Evolutionary conservation across 192 early-diverging fungal genomes (phyloP).

Genomic region (Entomortierella chlamydospora): DNA sequence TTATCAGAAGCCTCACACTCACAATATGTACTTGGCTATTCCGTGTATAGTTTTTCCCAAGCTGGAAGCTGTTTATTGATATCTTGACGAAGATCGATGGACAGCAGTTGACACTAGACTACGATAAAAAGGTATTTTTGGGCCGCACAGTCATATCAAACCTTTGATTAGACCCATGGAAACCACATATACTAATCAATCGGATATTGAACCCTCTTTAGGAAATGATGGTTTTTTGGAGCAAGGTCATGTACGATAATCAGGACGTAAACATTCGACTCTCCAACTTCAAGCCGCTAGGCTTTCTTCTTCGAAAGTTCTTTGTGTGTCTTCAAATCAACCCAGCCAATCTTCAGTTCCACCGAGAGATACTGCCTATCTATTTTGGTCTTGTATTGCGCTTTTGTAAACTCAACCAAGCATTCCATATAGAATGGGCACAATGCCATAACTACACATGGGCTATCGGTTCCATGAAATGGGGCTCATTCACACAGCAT

Average conservation of each 20-base stretch:
- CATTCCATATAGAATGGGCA: conserved; percentile 37
- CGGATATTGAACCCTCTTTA: neutral
- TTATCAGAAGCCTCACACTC: neutral
- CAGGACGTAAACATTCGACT: conserved; percentile 17
- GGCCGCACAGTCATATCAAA: too few relatives aligned
- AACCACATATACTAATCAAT: neutral
- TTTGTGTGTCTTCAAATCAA: conserved; percentile 44
- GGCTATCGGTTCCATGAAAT: conserved; percentile 52
- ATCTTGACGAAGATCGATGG: conserved; percentile 24
- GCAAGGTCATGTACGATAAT: conserved; percentile 33
- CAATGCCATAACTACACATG: conserved; percentile 45
- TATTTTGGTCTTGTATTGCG: conserved; percentile 49
- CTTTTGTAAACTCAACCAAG: conserved; percentile 1
- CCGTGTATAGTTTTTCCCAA: conserved; percentile 9
- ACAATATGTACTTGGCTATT: neutral
- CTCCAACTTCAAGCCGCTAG: conserved; percentile 10
- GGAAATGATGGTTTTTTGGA: conserved; percentile 53
- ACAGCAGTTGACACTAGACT: conserved; percentile 35
- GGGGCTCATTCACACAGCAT: conserved; percentile 44
- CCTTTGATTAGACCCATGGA: neutral
- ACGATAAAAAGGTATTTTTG: conserved; percentile 39
- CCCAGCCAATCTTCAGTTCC: conserved; percentile 34
- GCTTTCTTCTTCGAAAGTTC: conserved; percentile 18
- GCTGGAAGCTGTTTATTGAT: conserved; percentile 31
- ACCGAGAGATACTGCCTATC: conserved; percentile 39